A percentile compares a stretch with the other conserved stretches of the same genome.
These are phyloP conservation scores for Yarrowia sp. DNA, from an alignment of 805 yeast species.

Conservation along the genomic window DNA sequence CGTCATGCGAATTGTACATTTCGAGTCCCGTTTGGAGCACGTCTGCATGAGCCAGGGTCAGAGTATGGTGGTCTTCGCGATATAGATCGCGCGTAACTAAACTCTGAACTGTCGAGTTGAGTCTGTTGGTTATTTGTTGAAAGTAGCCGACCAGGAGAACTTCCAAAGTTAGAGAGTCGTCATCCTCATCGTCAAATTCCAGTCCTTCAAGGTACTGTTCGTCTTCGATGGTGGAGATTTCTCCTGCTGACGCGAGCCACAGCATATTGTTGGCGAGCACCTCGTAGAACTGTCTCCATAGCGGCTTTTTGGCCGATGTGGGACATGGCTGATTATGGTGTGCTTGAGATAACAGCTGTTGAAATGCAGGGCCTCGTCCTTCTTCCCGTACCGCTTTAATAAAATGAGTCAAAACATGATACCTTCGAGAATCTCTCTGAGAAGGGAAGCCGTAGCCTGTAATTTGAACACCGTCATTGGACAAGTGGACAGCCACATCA, in stretches of 20 bases:
- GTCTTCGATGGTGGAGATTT: conserved; percentile 33
- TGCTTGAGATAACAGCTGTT: conserved; percentile 17
- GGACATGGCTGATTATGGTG: conserved; percentile 3
- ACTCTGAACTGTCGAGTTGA: conserved; percentile 19
- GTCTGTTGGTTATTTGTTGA: conserved; percentile 26
- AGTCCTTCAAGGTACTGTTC: conserved; percentile 32
- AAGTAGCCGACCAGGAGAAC: conserved; percentile 32
- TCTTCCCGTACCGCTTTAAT: conserved; percentile 27
- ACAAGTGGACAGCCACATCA: conserved; percentile 16
- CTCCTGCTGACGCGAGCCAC: conserved; percentile 37
- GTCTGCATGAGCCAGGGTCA: conserved; percentile 29
- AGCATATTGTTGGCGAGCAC: conserved; percentile 33
- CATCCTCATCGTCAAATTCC: conserved; percentile 33
- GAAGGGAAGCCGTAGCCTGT: conserved; percentile 10
- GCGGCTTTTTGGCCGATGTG: conserved; percentile 2
- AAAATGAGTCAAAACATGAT: conserved; percentile 31
- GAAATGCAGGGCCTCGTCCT: conserved; percentile 13
- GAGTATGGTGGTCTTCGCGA: conserved; percentile 24
- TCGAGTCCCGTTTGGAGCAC: conserved; percentile 36
- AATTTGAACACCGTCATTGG: conserved; percentile 15
- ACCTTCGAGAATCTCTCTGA: conserved; percentile 23
- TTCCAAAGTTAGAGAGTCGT: conserved; percentile 21
- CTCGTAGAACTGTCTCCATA: conserved; percentile 34
- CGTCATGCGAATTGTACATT: conserved; percentile 36
- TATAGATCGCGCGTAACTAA: conserved; percentile 31